phyloP scores from a whole-genome alignment of 2,329 filamentous ascomycete genomes.

The Mariannaea elegans region DNA sequence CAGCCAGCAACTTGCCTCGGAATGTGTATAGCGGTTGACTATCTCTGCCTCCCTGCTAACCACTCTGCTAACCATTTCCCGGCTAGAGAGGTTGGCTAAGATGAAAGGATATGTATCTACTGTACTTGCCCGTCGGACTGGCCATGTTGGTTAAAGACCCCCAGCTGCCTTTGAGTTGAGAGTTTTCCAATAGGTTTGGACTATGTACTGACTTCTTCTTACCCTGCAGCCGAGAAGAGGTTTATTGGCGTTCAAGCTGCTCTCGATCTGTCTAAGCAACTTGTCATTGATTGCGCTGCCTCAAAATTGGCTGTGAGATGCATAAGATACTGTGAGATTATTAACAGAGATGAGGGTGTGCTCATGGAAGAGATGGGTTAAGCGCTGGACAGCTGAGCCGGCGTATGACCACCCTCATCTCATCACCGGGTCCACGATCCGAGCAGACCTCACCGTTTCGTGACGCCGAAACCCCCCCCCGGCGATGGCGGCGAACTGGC shows the following conservation, averaged over 20 bases:
- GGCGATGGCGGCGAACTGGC: too few relatives aligned
- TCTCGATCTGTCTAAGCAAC: too few relatives aligned
- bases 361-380: background rate
- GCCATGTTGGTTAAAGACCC: too few relatives aligned
- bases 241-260: too few relatives aligned
- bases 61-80: background rate
- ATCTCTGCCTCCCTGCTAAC: too few relatives aligned
- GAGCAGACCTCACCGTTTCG: background rate
- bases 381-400: background rate
- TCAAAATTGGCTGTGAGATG: background rate
- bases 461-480: too few relatives aligned
- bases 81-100: background rate
- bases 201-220: too few relatives aligned
- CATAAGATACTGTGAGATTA: background rate
- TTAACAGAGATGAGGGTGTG: constrained; percentile 2
- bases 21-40: background rate
- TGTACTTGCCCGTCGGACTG: too few relatives aligned
- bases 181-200: too few relatives aligned
- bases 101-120: too few relatives aligned
- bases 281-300: background rate
- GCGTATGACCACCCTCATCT: constrained; percentile 8
- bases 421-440: background rate
- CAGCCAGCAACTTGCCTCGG: background rate
- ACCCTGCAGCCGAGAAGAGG: too few relatives aligned
- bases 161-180: too few relatives aligned